These are phyloP conservation scores for Monosporascus cannonballus DNA, from an alignment of 2,329 filamentous ascomycete species.

Conservation along the genomic window DNA sequence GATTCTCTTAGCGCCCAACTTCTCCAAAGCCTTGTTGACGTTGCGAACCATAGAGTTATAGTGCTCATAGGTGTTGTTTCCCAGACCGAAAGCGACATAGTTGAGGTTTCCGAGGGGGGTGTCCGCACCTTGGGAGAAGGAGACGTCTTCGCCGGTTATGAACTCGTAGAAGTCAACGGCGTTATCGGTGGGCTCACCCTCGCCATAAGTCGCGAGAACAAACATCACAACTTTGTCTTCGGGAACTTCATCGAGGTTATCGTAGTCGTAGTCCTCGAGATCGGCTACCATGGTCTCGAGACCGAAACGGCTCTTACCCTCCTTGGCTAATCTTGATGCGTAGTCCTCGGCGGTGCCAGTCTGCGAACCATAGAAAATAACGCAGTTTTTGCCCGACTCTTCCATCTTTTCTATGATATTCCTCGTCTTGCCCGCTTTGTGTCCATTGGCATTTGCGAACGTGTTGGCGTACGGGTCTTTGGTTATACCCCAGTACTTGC, in stretches of 20 bases:
- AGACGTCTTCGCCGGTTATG: conserved; percentile 71
- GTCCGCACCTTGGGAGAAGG: conserved; percentile 71
- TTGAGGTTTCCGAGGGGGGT: conserved; percentile 76
- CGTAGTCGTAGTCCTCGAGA: conserved; percentile 95
- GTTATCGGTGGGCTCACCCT: conserved; percentile 97
- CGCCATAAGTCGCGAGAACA: conserved; percentile 92
- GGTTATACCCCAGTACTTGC: conserved; percentile 81
- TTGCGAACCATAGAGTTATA: conserved; percentile 98
- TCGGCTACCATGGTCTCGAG: conserved; percentile 98
- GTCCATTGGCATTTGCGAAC: conserved; percentile 61
- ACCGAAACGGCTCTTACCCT: conserved; percentile 92
- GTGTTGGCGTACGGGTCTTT: conserved; percentile 84
- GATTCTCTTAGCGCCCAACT: conserved; percentile 77
- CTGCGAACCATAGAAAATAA: conserved; percentile 98
- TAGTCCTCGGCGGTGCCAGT: conserved; percentile 98
- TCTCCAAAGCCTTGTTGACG: conserved; percentile 73
- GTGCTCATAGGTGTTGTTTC: conserved; percentile 99
- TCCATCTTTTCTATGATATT: conserved; percentile 96
- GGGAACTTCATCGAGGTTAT: conserved; percentile 84
- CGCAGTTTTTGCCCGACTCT: conserved; percentile 91
- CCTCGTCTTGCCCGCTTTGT: conserved; percentile 77
- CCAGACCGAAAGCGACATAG: conserved; percentile 91
- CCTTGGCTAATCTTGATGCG: conserved; percentile 90
- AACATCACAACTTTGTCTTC: conserved; percentile 92
- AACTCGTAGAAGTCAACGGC: conserved; percentile 99